Percentiles rank a stretch among this genome's conserved stretches.
These are phyloP conservation scores for Rhodotorula babjevae DNA, from an alignment of 768 basidiomycete species.

Conservation along the genomic window DNA sequence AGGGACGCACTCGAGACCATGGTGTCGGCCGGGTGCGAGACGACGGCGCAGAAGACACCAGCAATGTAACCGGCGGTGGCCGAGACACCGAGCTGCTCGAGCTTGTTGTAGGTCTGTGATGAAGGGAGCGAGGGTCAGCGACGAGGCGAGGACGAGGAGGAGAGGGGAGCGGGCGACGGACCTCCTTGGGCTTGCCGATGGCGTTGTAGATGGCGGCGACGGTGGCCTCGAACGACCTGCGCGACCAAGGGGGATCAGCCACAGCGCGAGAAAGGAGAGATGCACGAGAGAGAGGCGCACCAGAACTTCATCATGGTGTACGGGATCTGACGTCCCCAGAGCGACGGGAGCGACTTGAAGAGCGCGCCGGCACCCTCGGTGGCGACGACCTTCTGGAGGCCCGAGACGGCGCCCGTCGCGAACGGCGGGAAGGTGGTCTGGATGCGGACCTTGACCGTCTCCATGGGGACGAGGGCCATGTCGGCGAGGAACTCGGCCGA, in stretches of 20 bases:
- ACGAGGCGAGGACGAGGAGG: background rate
- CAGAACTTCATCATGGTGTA: constrained; percentile 46
- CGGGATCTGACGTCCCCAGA: constrained; percentile 45
- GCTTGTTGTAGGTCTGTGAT: constrained; percentile 40
- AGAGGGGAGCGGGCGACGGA: background rate
- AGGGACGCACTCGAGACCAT: constrained; percentile 33
- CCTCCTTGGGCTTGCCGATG: constrained; percentile 39
- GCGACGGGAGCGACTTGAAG: constrained; percentile 44
- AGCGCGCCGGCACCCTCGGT: constrained; percentile 42
- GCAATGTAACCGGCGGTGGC: constrained; percentile 43
- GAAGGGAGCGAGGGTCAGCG: background rate
- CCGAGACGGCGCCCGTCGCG: constrained; percentile 31
- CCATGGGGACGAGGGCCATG: constrained; percentile 50
- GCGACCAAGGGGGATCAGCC: background rate
- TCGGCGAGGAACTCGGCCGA: constrained; percentile 54
- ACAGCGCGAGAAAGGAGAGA: background rate
- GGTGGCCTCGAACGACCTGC: constrained; percentile 41
- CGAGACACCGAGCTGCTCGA: constrained; percentile 44
- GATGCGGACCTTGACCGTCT: constrained; percentile 45
- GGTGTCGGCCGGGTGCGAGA: constrained; percentile 43
- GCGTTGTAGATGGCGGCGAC: constrained; percentile 41
- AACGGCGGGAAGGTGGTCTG: constrained; percentile 44
- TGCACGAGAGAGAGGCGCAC: background rate
- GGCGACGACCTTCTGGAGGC: constrained; percentile 40
- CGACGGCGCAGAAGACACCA: constrained; percentile 44